Base-by-base conservation (phyloP, 106 monocot species). In the Iris macrosiphon region DNA sequence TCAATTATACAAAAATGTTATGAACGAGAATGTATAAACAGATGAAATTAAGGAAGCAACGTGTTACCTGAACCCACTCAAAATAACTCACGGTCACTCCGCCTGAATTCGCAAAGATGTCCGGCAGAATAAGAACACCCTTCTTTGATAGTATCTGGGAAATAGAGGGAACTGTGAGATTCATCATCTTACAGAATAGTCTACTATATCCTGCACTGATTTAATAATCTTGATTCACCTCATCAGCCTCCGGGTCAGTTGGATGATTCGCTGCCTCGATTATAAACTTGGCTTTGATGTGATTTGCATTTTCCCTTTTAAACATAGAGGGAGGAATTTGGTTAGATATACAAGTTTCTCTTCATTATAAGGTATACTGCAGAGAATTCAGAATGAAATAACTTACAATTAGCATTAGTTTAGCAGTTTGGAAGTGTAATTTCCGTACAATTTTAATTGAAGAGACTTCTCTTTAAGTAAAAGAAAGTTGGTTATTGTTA, bases 51-150 rank as follows among this genome's bases (percentile, higher is more conserved):
- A 2, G 23, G n/a, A 7, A 25, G 24, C 27, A 38, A 16, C 6
- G 40, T 7, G 38, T 38, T 58, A 84, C 93, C 88, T 93, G 93
- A 63, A 88, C 93, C 93, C 93, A 93, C 68, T 93, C 93, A 40
- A 93, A 93, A 45, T 93, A 93, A 62, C 93, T 93, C 16, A 93
- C 93, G 25, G 81, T 93, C 40, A 93, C 93, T 26, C 93, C 93
- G 26, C 93, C 88, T 6, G 75, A 88, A 66, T 93, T 93, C 30
- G 93, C 93, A 38, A 69, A 72, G 49, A 93, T 93, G 61, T 93
- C 93, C 4, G 93, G 93, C 40, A 93, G 63, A 64, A 93, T 80
- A 27, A 84, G 5, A 28, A 93, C 88, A 18, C 84, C 93, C 72
- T 88, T 93, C 61, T 93, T 93, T 45, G 83, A 70, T 46, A 93